Conservation (phyloP, 495 filamentous ascomycete species). For the Apodospora peruviana region DNA sequence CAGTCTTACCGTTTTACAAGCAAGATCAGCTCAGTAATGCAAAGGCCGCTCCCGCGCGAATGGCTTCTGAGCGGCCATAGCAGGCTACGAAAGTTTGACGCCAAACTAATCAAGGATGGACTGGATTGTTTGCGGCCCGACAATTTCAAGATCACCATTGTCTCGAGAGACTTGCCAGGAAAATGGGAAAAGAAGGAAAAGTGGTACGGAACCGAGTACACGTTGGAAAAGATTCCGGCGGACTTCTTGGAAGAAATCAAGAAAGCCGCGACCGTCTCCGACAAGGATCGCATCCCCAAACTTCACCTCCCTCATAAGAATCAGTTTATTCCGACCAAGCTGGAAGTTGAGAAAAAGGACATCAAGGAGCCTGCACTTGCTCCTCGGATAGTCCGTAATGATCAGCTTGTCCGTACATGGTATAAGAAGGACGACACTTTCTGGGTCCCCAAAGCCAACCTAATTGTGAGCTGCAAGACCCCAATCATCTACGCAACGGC, state of each 20-base stretch:
- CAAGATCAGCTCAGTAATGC: constrained; percentile 76
- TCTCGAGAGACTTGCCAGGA: constrained; percentile 76
- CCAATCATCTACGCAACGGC: constrained; percentile 73
- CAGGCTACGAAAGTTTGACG: constrained; percentile 69
- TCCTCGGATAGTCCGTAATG: constrained; percentile 84
- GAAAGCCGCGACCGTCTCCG: constrained; percentile 52
- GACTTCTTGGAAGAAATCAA: constrained; percentile 67
- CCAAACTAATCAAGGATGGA: constrained; percentile 67
- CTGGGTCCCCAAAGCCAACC: constrained; percentile 93
- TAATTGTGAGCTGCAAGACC: constrained; percentile 74
- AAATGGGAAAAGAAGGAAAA: constrained; percentile 86
- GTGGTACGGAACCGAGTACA: constrained; percentile 98
- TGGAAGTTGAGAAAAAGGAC: constrained; percentile 93
- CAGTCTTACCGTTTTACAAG: constrained; percentile 85
- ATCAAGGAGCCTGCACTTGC: constrained; percentile 64
- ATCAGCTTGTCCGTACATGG: constrained; percentile 80
- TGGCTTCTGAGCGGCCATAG: constrained; percentile 74
- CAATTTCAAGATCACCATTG: constrained; percentile 79
- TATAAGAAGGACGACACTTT: constrained; percentile 98
- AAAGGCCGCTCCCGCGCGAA: constrained; percentile 78
- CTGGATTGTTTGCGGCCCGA: constrained; percentile 74
- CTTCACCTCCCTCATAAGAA: constrained; percentile 90
- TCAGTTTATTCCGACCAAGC: constrained; percentile 89
- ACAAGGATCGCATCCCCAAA: constrained; percentile 55
- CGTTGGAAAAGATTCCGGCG: constrained; percentile 70